Base-by-base conservation (phyloP, 2,329 filamentous ascomycete genomes). In the Aspergillus sp. region DNA sequence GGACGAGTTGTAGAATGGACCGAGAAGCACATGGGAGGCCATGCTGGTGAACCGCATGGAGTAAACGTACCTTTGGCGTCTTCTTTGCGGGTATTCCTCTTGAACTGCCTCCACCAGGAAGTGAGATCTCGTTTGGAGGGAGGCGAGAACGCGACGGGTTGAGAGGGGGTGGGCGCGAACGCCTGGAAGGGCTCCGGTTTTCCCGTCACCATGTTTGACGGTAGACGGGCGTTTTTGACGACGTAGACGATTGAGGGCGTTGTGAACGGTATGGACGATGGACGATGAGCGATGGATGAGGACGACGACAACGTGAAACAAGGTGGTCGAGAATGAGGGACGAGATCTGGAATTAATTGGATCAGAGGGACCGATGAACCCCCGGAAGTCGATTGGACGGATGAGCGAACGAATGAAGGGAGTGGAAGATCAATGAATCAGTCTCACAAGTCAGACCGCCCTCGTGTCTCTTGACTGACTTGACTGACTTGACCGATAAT, bases 61-160 rank as follows among this genome's bases (percentile, higher is more conserved):
- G 10, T 30, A 12, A 43, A 47, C 70, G 64, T 75, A 81, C 80
- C 79, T 78, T 82, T 81, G 50, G 79, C 76, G 53, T 84, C 81
- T 53, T 80, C 77, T 60, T 79, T 80, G 63, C 82, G 81, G 46
- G 77, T 73, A 54, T 77, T 78, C 46, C 86, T 80, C 73, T 93
- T 93, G 74, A 98, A 97, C 61, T 85, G 84, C 71, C 90, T 95
- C 93, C 93, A 97, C 93, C 93, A 98, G 51, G 88, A 94, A 59
- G 90, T 86, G 59, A 97, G 76, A 67, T 95, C 90, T 66, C 88
- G 83, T 74, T 86, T 94, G 56, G 83, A 88, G 25, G 88, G 88
- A 47, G 87, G 88, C 38, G 88, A 89, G 60, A 79, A 74, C 49
- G 76, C 70, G 49, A 66, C 78, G 65, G 66, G 77, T 61, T 69